Percentiles rank a stretch among this genome's conserved stretches.
Evolutionary conservation across 2,329 filamentous ascomycete genomes (phyloP).

Genomic region (Aspergillus melleus): DNA sequence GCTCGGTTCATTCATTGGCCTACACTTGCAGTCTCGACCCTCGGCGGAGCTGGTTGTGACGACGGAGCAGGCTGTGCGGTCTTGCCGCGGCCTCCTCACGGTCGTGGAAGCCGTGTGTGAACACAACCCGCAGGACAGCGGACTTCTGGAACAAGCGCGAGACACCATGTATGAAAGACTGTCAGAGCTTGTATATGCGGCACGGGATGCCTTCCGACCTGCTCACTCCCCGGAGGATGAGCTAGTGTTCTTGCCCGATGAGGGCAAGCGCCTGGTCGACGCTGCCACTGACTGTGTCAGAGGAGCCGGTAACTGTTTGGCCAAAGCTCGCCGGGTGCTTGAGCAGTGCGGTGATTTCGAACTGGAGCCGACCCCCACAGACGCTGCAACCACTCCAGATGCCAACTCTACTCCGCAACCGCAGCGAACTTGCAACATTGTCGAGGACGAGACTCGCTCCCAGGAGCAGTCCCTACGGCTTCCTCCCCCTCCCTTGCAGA

Average conservation of each 20-base stretch:
- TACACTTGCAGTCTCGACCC: conserved; percentile 90
- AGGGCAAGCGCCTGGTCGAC: conserved; percentile 71
- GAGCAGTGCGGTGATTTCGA: conserved; percentile 91
- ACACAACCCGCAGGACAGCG: conserved; percentile 69
- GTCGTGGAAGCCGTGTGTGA: conserved; percentile 81
- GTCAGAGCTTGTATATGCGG: conserved; percentile 75
- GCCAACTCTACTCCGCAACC: conserved; percentile 23
- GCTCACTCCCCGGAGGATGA: conserved; percentile 68
- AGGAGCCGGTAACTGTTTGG: conserved; percentile 86
- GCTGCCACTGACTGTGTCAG: conserved; percentile 87
- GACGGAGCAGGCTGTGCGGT: conserved; percentile 78
- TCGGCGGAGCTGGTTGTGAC: conserved; percentile 78
- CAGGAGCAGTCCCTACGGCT: conserved; percentile 40
- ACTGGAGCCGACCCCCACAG: conserved; percentile 60
- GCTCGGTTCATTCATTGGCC: conserved; percentile 88
- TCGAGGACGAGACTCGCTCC: conserved; percentile 17
- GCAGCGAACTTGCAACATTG: conserved; percentile 14
- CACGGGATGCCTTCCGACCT: conserved; percentile 73
- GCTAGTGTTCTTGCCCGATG: conserved; percentile 76
- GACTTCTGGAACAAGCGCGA: conserved; percentile 67
- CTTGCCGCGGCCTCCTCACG: conserved; percentile 74
- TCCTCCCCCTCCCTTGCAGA: conserved; percentile 48
- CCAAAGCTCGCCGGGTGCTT: conserved; percentile 79
- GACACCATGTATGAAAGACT: conserved; percentile 77
- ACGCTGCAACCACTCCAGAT: conserved; percentile 29